phyloP scores from a whole-genome alignment of 2,329 filamentous ascomycete species.

The Venturia pyrina region DNA sequence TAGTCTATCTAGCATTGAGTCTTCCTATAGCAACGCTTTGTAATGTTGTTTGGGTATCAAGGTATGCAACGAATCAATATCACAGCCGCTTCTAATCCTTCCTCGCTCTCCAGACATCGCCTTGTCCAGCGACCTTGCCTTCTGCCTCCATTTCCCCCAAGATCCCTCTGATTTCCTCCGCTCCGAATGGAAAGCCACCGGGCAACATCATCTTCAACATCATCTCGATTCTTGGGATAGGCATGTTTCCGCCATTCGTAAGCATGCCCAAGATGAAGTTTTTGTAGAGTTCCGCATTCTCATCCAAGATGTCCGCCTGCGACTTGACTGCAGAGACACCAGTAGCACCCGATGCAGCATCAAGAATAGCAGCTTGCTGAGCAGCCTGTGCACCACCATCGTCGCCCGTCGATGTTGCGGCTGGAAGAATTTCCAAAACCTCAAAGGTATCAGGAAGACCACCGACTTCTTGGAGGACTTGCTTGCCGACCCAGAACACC shows the following conservation, averaged over 20 bases:
- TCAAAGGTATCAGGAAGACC: conserved; percentile 44
- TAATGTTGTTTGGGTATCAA: no score
- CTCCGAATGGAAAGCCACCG: conserved; percentile 80
- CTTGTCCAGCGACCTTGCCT: conserved; percentile 46
- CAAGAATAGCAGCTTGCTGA: conserved; percentile 22
- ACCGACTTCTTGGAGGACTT: conserved; percentile 49
- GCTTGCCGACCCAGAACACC: conserved; percentile 60
- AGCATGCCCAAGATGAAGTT: conserved; percentile 93
- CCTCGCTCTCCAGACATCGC: conserved; percentile 23
- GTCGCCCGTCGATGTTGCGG: not conserved
- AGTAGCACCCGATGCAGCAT: conserved; percentile 20
- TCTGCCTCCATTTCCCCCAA: conserved; percentile 66
- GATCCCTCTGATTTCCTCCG: conserved; percentile 78
- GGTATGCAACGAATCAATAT: no score
- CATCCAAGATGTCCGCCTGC: conserved; percentile 50
- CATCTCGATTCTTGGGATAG: conserved; percentile 70
- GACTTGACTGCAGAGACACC: conserved; percentile 39
- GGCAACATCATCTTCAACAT: conserved; percentile 91
- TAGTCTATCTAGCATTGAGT: no score
- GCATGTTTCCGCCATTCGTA: conserved; percentile 83
- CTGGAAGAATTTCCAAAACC: conserved; percentile 48
- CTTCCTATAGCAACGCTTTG: no score
- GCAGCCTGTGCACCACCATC: conserved; percentile 25
- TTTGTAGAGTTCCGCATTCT: conserved; percentile 69
- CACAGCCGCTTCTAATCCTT: conserved; percentile 5